These are phyloP conservation scores for Phaffia australis DNA, from an alignment of 768 basidiomycete species.

Conservation along the genomic window DNA sequence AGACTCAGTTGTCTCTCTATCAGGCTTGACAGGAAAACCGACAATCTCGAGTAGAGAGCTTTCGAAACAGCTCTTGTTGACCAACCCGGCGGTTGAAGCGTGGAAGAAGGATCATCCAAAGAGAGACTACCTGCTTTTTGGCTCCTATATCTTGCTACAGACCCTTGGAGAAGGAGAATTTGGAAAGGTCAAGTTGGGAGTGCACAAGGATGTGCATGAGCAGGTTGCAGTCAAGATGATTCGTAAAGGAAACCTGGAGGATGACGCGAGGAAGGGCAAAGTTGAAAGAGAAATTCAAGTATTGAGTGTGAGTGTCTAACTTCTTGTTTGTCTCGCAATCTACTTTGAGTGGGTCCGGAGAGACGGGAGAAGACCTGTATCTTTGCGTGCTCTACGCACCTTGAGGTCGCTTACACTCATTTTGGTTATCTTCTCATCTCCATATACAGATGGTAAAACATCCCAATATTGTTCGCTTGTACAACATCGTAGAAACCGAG, in stretches of 20 bases:
- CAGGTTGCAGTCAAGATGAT: constrained; percentile 99
- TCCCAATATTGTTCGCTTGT: constrained; percentile 93
- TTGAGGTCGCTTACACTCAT: not conserved
- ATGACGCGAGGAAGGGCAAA: constrained; percentile 69
- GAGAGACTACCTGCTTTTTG: constrained; percentile 50
- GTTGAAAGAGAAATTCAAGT: constrained; percentile 98
- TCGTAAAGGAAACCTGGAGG: constrained; percentile 81
- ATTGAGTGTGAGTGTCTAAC: constrained; percentile 58
- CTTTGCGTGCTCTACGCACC: not conserved
- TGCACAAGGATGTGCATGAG: constrained; percentile 86
- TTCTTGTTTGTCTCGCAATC: not conserved
- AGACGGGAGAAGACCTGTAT: constrained; percentile 1
- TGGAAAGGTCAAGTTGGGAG: constrained; percentile 95
- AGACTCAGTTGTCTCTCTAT: not conserved
- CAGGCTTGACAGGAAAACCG: constrained; percentile 24
- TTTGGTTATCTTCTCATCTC: not conserved
- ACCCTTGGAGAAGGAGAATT: constrained; percentile 98
- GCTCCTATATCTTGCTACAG: constrained; percentile 87
- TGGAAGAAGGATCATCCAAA: constrained; percentile 37
- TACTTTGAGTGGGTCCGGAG: not conserved
- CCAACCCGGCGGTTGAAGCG: constrained; percentile 38
- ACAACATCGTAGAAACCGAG: constrained; percentile 98
- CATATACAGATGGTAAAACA: constrained; percentile 69
- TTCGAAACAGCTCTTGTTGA: constrained; percentile 32
- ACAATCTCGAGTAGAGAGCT: constrained; percentile 24